These are phyloP conservation scores for sunflower (Helianthus annuus) DNA, from an alignment of 129 eudicot species.

Conservation along the genomic window HanXRQr2.0-SUNRISE NC_035439.2:4055577-4056076, in stretches of 20 bases:
- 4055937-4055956: not conserved
- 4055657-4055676: too few relatives aligned
- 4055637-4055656: too few relatives aligned
- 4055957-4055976: conserved; percentile 4
- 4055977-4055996: conserved; percentile 6
- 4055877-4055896: not conserved
- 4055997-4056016: conserved; percentile 8
- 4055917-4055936: conserved; percentile 2
- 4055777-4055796: too few relatives aligned
- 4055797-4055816: too few relatives aligned
- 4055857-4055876: conserved; percentile 10
- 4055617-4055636: too few relatives aligned
- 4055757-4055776: too few relatives aligned
- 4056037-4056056: conserved; percentile 47
- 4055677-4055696: conserved; percentile 2
- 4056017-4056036: not conserved
- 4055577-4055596: too few relatives aligned
- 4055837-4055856: too few relatives aligned
- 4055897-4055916: conserved; percentile 10
- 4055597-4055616: too few relatives aligned
- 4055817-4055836: too few relatives aligned
- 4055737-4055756: not conserved
- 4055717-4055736: conserved; percentile 13
- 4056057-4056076: conserved; percentile 42
- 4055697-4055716: not conserved